Percentiles rank a stretch among this genome's conserved stretches.
phyloP scores from a whole-genome alignment of 257 asterid genomes.

The Verbena officinalis region DNA sequence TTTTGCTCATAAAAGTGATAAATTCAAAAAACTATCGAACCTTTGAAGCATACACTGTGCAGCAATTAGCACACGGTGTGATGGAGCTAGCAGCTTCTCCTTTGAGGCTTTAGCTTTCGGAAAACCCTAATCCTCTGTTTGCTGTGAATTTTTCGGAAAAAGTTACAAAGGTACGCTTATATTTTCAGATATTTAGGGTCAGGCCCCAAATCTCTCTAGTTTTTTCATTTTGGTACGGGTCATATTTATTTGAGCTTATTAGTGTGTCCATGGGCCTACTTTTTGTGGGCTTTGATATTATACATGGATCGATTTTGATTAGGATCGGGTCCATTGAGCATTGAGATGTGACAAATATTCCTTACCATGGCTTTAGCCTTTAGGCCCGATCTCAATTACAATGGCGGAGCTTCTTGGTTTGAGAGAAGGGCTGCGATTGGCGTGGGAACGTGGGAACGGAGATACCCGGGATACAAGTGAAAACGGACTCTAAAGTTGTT shows the following conservation, averaged over 20 bases:
- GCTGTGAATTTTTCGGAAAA: conserved; percentile 16
- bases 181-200: conserved; percentile 25
- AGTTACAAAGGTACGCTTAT: conserved; percentile 20
- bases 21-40: conserved; percentile 1
- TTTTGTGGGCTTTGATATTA: background rate
- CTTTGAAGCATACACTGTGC: conserved; percentile 20
- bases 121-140: conserved; percentile 43
- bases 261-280: background rate
- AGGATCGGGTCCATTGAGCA: too few species aligned
- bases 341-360: too few species aligned
- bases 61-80: too few species aligned
- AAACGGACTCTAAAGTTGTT: too few species aligned
- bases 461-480: too few species aligned
- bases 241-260: too few species aligned
- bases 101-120: conserved; percentile 28
- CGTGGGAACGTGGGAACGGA: too few species aligned
- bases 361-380: too few species aligned
- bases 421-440: too few species aligned
- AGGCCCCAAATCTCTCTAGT: background rate
- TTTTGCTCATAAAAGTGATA: background rate
- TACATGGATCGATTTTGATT: background rate
- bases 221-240: too few species aligned
- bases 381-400: too few species aligned
- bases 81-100: conserved; percentile 32
- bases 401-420: too few species aligned